A percentile compares a stretch with the other conserved stretches of the same genome.
phyloP scores from a whole-genome alignment of 2,329 filamentous ascomycete species.

The Hirsutella thompsonii region DNA sequence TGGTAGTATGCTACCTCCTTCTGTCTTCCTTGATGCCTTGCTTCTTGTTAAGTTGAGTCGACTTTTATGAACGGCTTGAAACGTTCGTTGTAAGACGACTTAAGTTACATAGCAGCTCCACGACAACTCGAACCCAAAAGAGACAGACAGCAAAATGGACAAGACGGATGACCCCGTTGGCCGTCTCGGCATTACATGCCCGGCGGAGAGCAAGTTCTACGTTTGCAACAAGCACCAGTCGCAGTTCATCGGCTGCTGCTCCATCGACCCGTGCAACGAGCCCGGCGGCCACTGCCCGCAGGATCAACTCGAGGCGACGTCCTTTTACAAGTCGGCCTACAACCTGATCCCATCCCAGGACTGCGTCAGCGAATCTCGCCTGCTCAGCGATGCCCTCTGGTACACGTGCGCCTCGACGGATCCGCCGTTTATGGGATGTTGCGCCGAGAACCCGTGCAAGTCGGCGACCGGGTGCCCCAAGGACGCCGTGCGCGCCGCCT shows the following conservation, averaged over 20 bases:
- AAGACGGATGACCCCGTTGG: background rate
- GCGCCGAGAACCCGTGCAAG: conserved; percentile 12
- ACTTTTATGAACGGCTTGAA: too few species aligned
- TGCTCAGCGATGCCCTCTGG: conserved; percentile 13
- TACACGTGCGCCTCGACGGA: conserved; percentile 17
- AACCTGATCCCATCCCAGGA: conserved; percentile 16
- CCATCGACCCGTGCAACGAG: conserved; percentile 18
- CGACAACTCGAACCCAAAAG: background rate
- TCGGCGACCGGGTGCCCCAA: conserved; percentile 11
- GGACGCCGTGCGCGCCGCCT: conserved; percentile 10
- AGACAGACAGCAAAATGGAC: background rate
- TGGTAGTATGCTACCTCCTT: too few species aligned
- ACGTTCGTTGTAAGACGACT: background rate
- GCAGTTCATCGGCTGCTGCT: conserved; percentile 29
- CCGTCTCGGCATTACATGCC: background rate
- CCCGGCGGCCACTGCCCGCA: conserved; percentile 19
- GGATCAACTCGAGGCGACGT: conserved; percentile 11
- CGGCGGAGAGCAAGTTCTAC: conserved; percentile 15
- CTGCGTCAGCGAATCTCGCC: conserved; percentile 11
- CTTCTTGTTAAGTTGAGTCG: too few species aligned
- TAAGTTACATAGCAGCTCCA: too few species aligned
- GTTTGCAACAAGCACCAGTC: conserved; percentile 17
- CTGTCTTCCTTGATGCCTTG: too few species aligned
- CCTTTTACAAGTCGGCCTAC: conserved; percentile 15
- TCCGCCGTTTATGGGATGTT: conserved; percentile 26